Evolutionary conservation across 2,329 filamentous ascomycete genomes (phyloP).

Genomic region (Fusarium stilboides): DNA sequence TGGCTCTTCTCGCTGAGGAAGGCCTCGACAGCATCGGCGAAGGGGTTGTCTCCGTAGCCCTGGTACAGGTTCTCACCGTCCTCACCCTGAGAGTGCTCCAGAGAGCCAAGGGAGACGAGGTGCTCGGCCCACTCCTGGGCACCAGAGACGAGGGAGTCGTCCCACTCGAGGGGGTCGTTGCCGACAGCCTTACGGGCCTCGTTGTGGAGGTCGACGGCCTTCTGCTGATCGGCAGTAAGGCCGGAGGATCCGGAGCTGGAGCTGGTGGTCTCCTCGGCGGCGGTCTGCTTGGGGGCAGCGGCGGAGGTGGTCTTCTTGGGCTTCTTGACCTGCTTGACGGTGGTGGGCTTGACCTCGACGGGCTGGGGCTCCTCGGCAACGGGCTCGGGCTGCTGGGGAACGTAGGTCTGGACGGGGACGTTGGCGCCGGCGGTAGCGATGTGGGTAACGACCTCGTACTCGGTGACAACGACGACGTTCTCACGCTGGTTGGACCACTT

Average conservation of each 20-base stretch:
- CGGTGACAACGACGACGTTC: constrained; percentile 28
- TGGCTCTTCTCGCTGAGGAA: constrained; percentile 46
- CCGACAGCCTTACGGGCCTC: constrained; percentile 45
- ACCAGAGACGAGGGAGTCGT: constrained; percentile 40
- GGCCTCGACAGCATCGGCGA: constrained; percentile 36
- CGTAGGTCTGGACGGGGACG: constrained; percentile 3
- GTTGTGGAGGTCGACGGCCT: constrained; percentile 48
- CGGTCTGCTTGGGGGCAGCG: constrained; percentile 3
- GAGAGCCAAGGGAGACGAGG: constrained; percentile 38
- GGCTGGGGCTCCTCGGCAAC: constrained; percentile 20
- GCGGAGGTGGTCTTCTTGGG: neutral
- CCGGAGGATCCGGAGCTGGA: constrained; percentile 20
- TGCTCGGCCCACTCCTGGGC: constrained; percentile 47
- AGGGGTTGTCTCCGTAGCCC: constrained; percentile 36
- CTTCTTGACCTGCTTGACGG: neutral
- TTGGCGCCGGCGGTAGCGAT: constrained; percentile 31
- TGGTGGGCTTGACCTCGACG: neutral
- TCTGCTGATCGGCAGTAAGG: constrained; percentile 43
- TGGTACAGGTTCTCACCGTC: constrained; percentile 50
- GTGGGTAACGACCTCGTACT: constrained; percentile 35
- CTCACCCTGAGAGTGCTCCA: constrained; percentile 37
- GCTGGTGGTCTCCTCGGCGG: constrained; percentile 14
- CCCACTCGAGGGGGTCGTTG: constrained; percentile 40
- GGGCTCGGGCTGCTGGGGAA: constrained; percentile 11
- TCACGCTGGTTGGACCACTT: neutral